Conservation (phyloP, 2,329 filamentous ascomycete genomes). For the Ophiocordyceps sinensis region DNA sequence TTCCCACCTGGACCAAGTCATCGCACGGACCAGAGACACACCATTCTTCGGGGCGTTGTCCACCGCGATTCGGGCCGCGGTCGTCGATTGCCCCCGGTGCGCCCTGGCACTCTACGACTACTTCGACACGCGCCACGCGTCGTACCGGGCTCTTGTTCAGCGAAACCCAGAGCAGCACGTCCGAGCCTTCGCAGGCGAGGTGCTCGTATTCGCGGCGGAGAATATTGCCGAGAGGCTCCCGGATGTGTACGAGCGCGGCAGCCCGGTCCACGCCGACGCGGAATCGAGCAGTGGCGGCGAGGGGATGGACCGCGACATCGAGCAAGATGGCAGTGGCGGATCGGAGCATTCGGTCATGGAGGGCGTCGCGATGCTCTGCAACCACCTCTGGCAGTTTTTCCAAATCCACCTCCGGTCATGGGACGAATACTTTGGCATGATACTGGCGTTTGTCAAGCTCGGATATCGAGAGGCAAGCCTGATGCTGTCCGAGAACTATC, state of each 20-base stretch:
- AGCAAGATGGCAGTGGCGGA: constrained; percentile 1
- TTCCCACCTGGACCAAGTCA: constrained; percentile 60
- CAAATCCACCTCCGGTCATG: constrained; percentile 50
- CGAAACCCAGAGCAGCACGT: constrained; percentile 41
- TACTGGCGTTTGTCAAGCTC: constrained; percentile 49
- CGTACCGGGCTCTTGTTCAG: constrained; percentile 51
- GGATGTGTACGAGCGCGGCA: constrained; percentile 26
- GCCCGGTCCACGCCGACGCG: not conserved
- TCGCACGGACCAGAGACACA: constrained; percentile 55
- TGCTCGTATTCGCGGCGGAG: constrained; percentile 37
- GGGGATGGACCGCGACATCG: constrained; percentile 16
- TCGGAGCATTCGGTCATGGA: constrained; percentile 11
- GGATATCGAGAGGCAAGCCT: constrained; percentile 42
- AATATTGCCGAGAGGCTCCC: constrained; percentile 35
- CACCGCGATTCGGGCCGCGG: constrained; percentile 30
- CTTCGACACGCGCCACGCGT: constrained; percentile 37
- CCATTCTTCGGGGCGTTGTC: constrained; percentile 46
- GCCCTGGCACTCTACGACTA: constrained; percentile 47
- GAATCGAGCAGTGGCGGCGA: constrained; percentile 4
- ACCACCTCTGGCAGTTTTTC: constrained; percentile 46
- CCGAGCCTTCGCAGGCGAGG: constrained; percentile 34
- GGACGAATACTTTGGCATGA: constrained; percentile 63
- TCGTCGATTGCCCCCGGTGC: constrained; percentile 34
- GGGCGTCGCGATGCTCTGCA: constrained; percentile 31
- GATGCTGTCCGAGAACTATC: constrained; percentile 46